Evolutionary conservation across 805 yeast species (phyloP), one percentile per base, ranked within the genome.

Genomic region (Priceomyces castillae): DNA sequence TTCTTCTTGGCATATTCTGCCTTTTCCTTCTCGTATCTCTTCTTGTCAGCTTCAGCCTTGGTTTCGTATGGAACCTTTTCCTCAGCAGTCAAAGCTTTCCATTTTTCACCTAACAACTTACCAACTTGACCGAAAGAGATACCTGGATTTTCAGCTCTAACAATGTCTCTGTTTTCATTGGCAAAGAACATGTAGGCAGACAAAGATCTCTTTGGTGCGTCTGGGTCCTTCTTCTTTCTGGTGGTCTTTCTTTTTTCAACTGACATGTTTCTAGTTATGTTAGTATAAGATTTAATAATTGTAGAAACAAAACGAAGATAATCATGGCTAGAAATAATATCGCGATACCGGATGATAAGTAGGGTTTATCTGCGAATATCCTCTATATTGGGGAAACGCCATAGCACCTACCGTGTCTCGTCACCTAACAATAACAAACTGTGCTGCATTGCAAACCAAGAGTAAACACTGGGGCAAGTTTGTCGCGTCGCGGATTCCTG

Each of bases 131-230:
- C 99, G 62, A 94, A 94, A 34, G 90, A 73, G 57, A 90, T 86
- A 65, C 96, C 97, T 59, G 98, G 97, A 79, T 92, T 89, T 69
- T 90, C 98, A 50, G 92, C 83, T 69, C 96, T 83, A 56, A 94
- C 96, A 52, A 82, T 80, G 71, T 92, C 97, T 78, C 99, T 90
- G 80, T 87, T 86, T 64, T 90, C 97, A 67, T 89, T 90, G 58
- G 99, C 98, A 64, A 90, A 94, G 81, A 88, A 92, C 98, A 94
- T 90, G 83, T 92, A 94, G 39, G 98, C 97, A 48, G 97, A 89
- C 66, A 94, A 76, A 19, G 97, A 89, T 73, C 98, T 88, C 88
- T 94, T 94, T 69, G 99, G 99, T 53, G 99, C 99, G 71, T 92
- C 90, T 76, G 99, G 96, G 70, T 88, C 95, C 76, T 71, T 71